phyloP scores from a whole-genome alignment of 371 early-diverging fungal genomes.

The Apophysomyces sp. region DNA sequence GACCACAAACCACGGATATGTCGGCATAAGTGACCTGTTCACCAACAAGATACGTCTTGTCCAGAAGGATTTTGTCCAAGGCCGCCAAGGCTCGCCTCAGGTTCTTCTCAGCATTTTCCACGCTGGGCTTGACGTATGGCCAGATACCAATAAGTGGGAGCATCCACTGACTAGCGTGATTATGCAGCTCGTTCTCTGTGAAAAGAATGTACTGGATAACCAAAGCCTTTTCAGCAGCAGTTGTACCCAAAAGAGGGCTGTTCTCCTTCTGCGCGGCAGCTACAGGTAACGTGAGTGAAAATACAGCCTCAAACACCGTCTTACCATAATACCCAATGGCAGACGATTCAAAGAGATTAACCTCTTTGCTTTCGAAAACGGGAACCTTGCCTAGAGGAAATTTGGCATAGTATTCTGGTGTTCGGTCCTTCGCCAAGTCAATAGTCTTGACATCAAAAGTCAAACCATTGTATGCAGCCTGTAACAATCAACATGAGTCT shows the following conservation, averaged over 20 bases:
- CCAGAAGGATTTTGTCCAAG: constrained; percentile 61
- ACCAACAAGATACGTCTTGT: constrained; percentile 80
- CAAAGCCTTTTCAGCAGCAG: constrained; percentile 69
- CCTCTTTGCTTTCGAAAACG: constrained; percentile 74
- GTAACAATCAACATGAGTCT: constrained; percentile 45
- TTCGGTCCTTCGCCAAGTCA: constrained; percentile 60
- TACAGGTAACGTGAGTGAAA: constrained; percentile 13
- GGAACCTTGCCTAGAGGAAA: constrained; percentile 85
- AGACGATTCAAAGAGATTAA: constrained; percentile 74
- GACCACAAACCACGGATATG: constrained; percentile 54
- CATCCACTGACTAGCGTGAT: constrained; percentile 48
- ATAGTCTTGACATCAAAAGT: constrained; percentile 70
- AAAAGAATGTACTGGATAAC: constrained; percentile 81
- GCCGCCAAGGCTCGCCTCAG: constrained; percentile 53
- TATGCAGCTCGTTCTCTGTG: constrained; percentile 58
- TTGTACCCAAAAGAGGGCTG: constrained; percentile 62
- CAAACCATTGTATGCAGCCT: constrained; percentile 73
- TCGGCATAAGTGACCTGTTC: constrained; percentile 79
- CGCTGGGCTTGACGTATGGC: constrained; percentile 58
- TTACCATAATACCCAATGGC: constrained; percentile 89
- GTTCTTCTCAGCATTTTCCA: constrained; percentile 58
- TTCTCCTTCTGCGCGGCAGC: constrained; percentile 69
- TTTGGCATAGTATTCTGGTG: constrained; percentile 80
- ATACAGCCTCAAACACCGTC: constrained; percentile 4
- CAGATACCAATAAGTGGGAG: constrained; percentile 57